Base-by-base conservation (phyloP, 345 rosid genomes). In the Abelmoschus esculentus region DNA sequence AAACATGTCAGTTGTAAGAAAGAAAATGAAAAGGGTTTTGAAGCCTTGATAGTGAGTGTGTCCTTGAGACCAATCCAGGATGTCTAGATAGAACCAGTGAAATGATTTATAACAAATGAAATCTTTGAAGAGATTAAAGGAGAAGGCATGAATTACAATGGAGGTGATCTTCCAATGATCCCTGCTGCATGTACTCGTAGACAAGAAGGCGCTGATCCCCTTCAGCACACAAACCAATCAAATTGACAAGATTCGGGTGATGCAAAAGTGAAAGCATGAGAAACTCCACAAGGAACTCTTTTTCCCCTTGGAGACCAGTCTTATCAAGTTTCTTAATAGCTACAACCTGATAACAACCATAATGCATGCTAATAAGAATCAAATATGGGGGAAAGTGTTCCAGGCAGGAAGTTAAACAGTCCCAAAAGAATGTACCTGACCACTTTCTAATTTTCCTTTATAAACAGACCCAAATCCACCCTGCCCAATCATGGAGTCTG, bases 401-500 rank as follows among this genome's bases (percentile, higher is more conserved):
- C 26, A 28, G 19, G 38, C 38, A 14, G 44, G 29, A 65, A 13
- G 17, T 57, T 67, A 26, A 1, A 32, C 18, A n/a, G 57, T 49
- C 29, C 3, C 11, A 7, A 57, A 56, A 50, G 34, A 34, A 47
- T 34, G 76, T 81, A 92, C 96, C 93, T 93, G 83, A 68, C 84
- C 85, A 22, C 28, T 5, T 53, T 69, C 73, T 61, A 93, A 40
- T 38, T 36, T 42, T 34, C 98, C 97, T 83, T 64, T 84, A 62
- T 56, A 89, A 17, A 93, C 98, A 56, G 73, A 66, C 31, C 97
- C 97, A 47, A 93, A 93, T 57, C 98, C 97, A 40, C 98, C 96
- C 70, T 74, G 86, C 15, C 98, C 98, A 34, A 89, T 73, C 56
- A 87, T 72, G 73, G 83, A 77, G 22, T 79, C 82, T 0, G 31